Evolutionary conservation across 257 asterid species (phyloP), one percentile per base, ranked within the genome.

Genomic region (Plectranthus barbatus): DNA sequence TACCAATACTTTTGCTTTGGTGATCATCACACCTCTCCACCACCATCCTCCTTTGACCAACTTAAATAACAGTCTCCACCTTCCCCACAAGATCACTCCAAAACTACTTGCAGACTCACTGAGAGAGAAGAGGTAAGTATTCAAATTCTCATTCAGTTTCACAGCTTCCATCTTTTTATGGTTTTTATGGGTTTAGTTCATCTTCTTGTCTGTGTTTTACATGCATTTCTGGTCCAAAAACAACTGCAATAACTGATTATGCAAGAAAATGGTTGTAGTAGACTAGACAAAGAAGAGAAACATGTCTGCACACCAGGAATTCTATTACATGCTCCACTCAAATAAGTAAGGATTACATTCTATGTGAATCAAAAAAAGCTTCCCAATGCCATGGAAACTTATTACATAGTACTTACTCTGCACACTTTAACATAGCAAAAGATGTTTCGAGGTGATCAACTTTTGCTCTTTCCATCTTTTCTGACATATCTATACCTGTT

Each of bases 291-390:
- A 60, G 51, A 77, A 68, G 73, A 72, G 62, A 34, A 64, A 52
- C 69, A 67, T 9, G 47, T 13, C 57, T 60, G 64, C 92, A 81
- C 64, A 69, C 64, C 65, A 74, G 63, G 56, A 70, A 77, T 37
- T 79, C 83, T 42, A 74, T 74, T 74, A 75, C 79, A 78, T 71
- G 79, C 80, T 68, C 76, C 84, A 82, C 72, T 72, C 91, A 79
- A 81, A 80, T 59, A 81, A 79, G 83, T 81, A 74, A 78, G 79
- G 53, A 72, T 71, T 78, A 83, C 79, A 76, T 69, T 76, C 36
- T 83, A 84, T 67, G 81, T 58, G 46, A 76, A 77, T 23, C 62
- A 50, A 65, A 62, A n/a, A 73, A 74, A 60, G 45, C 19, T 52
- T 56, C 63, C 66, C 34, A 74, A 74, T 64, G 72, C 79, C 82